Evolutionary conservation across 352 stramenopile species (phyloP), one percentile per base, ranked within the genome.

Genomic region (Pythium coloratum): DNA sequence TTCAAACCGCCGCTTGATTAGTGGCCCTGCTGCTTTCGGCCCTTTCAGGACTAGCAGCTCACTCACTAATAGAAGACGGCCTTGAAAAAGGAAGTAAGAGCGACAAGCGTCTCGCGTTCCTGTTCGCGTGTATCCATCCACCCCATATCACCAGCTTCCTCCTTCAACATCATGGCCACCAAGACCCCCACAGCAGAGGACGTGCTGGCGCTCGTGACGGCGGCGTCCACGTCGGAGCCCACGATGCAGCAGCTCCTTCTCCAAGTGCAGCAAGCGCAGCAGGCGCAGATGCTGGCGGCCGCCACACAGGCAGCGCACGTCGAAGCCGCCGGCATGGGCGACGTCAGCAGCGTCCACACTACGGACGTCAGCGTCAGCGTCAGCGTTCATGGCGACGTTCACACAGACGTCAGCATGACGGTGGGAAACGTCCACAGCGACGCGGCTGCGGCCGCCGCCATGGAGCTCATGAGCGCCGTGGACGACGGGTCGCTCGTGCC

Each of bases 211-310:
- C 81, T 91, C 24, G 79, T 86, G 55, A 71, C 76, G 62, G 78
- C 77, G 56, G 61, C 64, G 44, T 61, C 64, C 20, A 34, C 64
- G 20, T 54, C 81, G 40, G 76, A 86, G 38, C 71, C 80, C 12
- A 62, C 71, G 44, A 82, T 89, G 67, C 76, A 89, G 59, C 78
- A 88, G 55, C 66, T 91, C 24, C 69, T 90, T 16, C 66, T 85
- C 32, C 83, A 91, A 57, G 75, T 88, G 44, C 76, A 70, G 51
- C 64, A 81, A 55, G 72, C 66, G 30, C 76, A 84, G 51, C 73
- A 81, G 49, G 63, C 70, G 28, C 72, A 75, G 47, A 55, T 63
- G 6, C 54, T 67, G 14, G 64, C 54, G 2, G 13, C 26, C 12
- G 57, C 42, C 40, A 55, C 42, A 68, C 20, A 70, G 58, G 20